Base-by-base conservation (phyloP, 176 grass and related monocot genomes). In the Phragmites australis region DNA sequence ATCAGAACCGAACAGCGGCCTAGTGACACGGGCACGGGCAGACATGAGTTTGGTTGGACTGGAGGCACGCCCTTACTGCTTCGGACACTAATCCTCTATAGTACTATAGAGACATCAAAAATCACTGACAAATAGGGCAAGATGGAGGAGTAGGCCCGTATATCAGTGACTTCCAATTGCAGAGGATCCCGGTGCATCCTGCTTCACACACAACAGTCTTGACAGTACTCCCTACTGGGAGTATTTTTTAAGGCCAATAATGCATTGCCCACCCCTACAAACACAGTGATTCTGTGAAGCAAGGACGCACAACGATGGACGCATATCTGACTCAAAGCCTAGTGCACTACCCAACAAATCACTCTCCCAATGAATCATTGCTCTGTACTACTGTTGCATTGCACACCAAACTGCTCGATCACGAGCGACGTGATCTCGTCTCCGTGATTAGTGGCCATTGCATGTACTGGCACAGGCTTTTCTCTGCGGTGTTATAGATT, bases 381-480 rank as follows among this genome's bases (percentile, higher is more conserved):
- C 49, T 3, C 9, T 8, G 29, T 21, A 8, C 30, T 53, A 53
- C 70, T 72, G 18, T n/a, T 30, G 48, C 64, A 17, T 56, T 1
- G 39, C 52, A 44, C 46, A 21, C 39, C 16, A 27, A 23, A 18
- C 58, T 31, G 54, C 34, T 31, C n/a, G 62, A 41, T 61, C 21
- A 50, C 67, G 54, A 15, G 42, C 55, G 3, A 9, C 68, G 2
- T 14, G 21, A 12, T 67, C 63, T 3, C 7, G 53, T 18, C 60
- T 6, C 79, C 40, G 79, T 39, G 79, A 60, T 61, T 37, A 81
- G 45, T 61, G 79, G 42, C 53, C 40, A n/a, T 69, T 31, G 34
- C 34, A 37, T 37, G 34, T 37, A 37, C 34, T 37, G 34, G 5
- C 62, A 29, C 46, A 55, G n/a, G 9, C 13, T 46, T 67, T 57